Base-by-base conservation (phyloP, 2,329 filamentous ascomycete species). In the Myriosclerotinia scirpicola region DNA sequence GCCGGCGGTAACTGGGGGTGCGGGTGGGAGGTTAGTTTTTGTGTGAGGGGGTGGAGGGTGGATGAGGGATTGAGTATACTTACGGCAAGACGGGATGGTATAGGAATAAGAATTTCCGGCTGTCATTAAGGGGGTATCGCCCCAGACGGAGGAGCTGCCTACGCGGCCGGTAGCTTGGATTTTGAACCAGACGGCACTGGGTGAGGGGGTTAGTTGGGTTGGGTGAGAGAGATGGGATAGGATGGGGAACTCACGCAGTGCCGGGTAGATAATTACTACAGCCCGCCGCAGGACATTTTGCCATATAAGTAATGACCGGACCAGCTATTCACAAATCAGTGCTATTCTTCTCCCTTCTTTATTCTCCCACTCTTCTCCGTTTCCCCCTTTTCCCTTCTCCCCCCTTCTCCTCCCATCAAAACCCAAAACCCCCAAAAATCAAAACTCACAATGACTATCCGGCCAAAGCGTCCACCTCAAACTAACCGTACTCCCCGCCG, bases 221-320 rank as follows among this genome's bases (percentile, higher is more conserved):
- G 30, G 5, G 14, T 7, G 26, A 20, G 6, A 20, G 26, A 3
- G 20, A n/a, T 11, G 22, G 1, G 7, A 15, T 26, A 26, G 26
- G 26, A n/a, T 4, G 12, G n/a, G 11, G 5, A 3, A 36, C 76
- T 66, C 69, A 80, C 77, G 72, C 74, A 11, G 76, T 80, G 0
- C 79, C 80, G 7, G 84, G 84, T 67, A 79, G 75, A 72, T 79
- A 86, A 64, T 77, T 76, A 64, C 81, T 79, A 74, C 84, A 86
- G 1, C 83, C 80, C 0, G 77, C 74, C 54, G 82, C 81, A 3
- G 69, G 66, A 74, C 85, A 87, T 44, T 79, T 78, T 5, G 85
- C 85, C 84, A 87, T 85, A 72, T 87, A 87, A 0, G 85, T 87
- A 66, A 87, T 78, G 1, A 82, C 75, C 0, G 85, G 84, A 0